Evolutionary conservation across 257 asterid species (phyloP), one percentile per base, ranked within the genome.

Genomic region (Ligustrum vulgare): DNA sequence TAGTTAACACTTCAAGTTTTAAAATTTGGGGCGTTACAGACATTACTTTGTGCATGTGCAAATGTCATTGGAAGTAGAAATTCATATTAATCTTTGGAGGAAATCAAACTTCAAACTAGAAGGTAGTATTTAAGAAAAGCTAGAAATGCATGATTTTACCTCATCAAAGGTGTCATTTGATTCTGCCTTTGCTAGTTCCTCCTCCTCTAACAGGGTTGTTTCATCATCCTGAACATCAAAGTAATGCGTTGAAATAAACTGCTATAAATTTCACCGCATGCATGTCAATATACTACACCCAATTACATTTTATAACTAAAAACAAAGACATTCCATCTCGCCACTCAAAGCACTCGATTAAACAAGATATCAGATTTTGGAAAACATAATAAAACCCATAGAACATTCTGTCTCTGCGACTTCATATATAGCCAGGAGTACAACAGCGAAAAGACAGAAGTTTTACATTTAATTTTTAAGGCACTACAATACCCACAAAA

Each of bases 131-230:
- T 5, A 75, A 60, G 74, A 73, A 16, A 74, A 73, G 54, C 32
- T 75, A 35, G 67, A 18, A 58, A 45, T 71, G 41, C 51, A 16
- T 39, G 75, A 68, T 64, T 54, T 81, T 79, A 85, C 99, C 96
- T 95, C 99, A 72, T 91, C 91, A 16, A 13, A 70, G 60, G 82
- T 69, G 81, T 84, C 84, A 66, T 75, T 79, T 31, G 86, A 51
- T 73, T 95, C 98, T 9, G 85, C 92, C 79, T 91, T 84, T 47
- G 94, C 96, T 69, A 91, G 79, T 77, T 91, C 92, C 80, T 95
- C 99, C 86, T 95, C 98, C 90, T 93, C 98, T 72, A 81, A 56
- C 80, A 95, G 85, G 64, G 99, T 93, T 62, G 98, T 85, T 82
- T 95, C 99, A 67, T 95, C 99, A 86, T 93, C 99, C 99, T 93